Conservation (phyloP, 2,329 filamentous ascomycete species). For the Phialophora chinensis region DNA sequence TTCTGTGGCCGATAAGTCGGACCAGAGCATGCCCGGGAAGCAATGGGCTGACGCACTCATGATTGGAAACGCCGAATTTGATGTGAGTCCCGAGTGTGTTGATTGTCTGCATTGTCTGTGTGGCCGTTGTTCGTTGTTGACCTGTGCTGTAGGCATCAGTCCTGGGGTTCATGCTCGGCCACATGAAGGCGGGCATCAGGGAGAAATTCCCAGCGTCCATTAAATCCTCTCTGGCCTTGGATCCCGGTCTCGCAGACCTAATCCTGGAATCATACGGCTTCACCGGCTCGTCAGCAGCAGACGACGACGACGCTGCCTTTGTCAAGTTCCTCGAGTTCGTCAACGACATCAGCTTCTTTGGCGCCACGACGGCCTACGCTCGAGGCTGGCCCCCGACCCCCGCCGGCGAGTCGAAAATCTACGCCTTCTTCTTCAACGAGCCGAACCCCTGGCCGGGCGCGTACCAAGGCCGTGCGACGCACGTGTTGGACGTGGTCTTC, state of each 20-base stretch:
- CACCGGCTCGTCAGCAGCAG: conserved; percentile 37
- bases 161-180: conserved; percentile 25
- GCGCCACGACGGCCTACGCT: conserved; percentile 51
- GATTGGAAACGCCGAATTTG: conserved; percentile 56
- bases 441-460: conserved; percentile 55
- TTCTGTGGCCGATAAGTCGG: conserved; percentile 38
- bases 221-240: conserved; percentile 21
- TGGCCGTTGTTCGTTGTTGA: not conserved
- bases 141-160: conserved; percentile 23
- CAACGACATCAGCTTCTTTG: conserved; percentile 56
- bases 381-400: conserved; percentile 42
- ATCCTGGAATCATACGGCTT: conserved; percentile 52
- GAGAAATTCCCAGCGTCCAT: conserved; percentile 31
- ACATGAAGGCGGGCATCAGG: conserved; percentile 27
- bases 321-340: conserved; percentile 51
- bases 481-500: conserved; percentile 55
- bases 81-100: conserved; percentile 46
- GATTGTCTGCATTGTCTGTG: not conserved
- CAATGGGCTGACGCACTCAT: conserved; percentile 56
- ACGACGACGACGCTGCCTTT: conserved; percentile 51
- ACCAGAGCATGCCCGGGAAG: conserved; percentile 47
- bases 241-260: conserved; percentile 41
- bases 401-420: conserved; percentile 36
- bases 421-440: conserved; percentile 56
- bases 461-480: conserved; percentile 49